Evolutionary conservation across 352 stramenopile species (phyloP), one percentile per base, ranked within the genome.

Genomic region (Phytophthora tentaculata): DNA sequence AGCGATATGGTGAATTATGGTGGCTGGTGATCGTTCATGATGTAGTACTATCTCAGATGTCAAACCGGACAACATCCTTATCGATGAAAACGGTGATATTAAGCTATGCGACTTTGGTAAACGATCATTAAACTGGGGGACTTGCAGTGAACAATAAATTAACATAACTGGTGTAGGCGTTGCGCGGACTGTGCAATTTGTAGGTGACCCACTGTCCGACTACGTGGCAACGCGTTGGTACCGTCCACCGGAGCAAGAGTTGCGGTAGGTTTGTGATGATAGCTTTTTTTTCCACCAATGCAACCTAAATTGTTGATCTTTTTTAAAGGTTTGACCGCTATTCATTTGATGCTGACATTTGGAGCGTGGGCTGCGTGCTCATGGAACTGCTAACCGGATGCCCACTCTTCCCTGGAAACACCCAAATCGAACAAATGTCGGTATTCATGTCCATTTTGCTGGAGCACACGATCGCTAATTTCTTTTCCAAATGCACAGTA

Each of bases 151-250:
- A 29, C 55, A 20, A 44, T 7, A 29, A 44, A n/a, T 17, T 49
- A 63, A 51, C 10, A 53, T 43, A 7, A 29, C n/a, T 58, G 10
- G 10, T 55, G 32, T 57, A 90, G 81, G 82, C 17, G 82, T 93
- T 13, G 87, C 87, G 16, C 76, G 87, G 8, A 85, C 84, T 24
- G 79, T 95, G 37, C 83, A 92, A 56, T 93, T 89, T 65, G 83
- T 90, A 76, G 87, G 87, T 20, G 87, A 93, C 61, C 76, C 83
- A 9, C 49, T 95, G 14, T 89, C 81, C 6, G 87, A 95, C 43
- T 95, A 95, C 56, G 87, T 95, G 3, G 77, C 87, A 20, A 95
- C 87, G 29, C 74, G 87, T 10, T 95, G 87, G 87, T 95, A 95
- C 64, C 84, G 87, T 16, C 87, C 87, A 13, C 87, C 87, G 9